A percentile compares a stretch with the other conserved stretches of the same genome.
Evolutionary conservation across 345 rosid genomes (phyloP).

Genomic region (Erysimum cheiranthoides): DNA sequence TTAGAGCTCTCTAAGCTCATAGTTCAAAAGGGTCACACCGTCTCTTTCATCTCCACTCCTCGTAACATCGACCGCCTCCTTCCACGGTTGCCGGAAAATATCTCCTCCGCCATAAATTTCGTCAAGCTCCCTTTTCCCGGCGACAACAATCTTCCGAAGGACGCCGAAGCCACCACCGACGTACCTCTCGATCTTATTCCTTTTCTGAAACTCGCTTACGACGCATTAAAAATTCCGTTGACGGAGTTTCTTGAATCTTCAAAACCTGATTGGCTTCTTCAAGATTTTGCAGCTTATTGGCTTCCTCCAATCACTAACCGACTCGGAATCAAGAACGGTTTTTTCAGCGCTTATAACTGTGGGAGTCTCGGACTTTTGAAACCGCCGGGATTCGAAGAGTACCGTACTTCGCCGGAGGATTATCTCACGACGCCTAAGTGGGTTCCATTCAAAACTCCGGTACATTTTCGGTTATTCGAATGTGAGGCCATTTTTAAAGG

Average conservation of each 20-base stretch:
- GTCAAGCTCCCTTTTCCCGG: conserved; percentile 44
- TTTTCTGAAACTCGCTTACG: conserved; percentile 51
- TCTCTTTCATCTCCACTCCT: conserved; percentile 44
- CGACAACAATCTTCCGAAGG: conserved; percentile 42
- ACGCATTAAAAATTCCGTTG: conserved; percentile 41
- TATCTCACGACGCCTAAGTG: conserved; percentile 46
- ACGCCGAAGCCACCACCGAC: conserved; percentile 51
- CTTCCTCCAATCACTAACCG: conserved; percentile 45
- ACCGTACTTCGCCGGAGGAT: conserved; percentile 39
- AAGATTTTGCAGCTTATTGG: conserved; percentile 54
- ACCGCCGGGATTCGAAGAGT: conserved; percentile 31
- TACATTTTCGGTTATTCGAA: conserved; percentile 45
- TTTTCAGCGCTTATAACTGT: conserved; percentile 18
- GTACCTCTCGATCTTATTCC: conserved; percentile 39
- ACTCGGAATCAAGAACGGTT: conserved; percentile 11
- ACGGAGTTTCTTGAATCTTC: conserved; percentile 41
- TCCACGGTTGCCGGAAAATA: conserved; percentile 6
- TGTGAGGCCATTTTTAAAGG: conserved; percentile 29
- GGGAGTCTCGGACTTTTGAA: not conserved
- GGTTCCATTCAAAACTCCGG: conserved; percentile 49
- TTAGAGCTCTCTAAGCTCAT: conserved; percentile 49
- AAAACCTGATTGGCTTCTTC: conserved; percentile 53
- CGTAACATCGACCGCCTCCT: conserved; percentile 43
- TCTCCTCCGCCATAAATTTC: conserved; percentile 36
- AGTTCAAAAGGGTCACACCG: conserved; percentile 47